Percentiles rank a stretch among this genome's conserved stretches.
Evolutionary conservation across 306 rosid species (phyloP).

Genomic region (Hippophae gyantsensis): DNA sequence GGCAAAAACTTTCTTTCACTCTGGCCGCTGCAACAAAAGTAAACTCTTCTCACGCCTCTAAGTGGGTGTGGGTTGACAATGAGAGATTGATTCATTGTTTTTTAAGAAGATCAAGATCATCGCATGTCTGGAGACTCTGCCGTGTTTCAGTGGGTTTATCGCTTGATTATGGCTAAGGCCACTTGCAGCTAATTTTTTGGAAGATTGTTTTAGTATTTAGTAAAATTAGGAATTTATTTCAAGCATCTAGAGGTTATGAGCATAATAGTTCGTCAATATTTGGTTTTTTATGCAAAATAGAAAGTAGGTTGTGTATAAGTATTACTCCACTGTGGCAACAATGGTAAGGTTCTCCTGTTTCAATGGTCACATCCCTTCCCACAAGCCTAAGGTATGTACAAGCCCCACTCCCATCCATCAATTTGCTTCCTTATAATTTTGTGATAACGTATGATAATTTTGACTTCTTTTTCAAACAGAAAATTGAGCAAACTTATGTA

Average conservation of each 20-base stretch:
- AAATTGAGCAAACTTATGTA: slow-evolving; percentile 37
- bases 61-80: slow-evolving; percentile 88
- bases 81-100: slow-evolving; percentile 57
- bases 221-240: slow-evolving; percentile 18
- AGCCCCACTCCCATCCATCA: slow-evolving; percentile 9
- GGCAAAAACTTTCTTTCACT: slow-evolving; percentile 61
- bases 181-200: slow-evolving; percentile 20
- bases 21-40: slow-evolving; percentile 80
- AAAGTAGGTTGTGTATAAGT: slow-evolving; percentile 35
- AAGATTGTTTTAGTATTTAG: slow-evolving; percentile 26
- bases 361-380: slow-evolving; percentile 35
- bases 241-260: slow-evolving; percentile 38
- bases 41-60: slow-evolving; percentile 79
- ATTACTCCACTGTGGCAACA: slow-evolving; percentile 23
- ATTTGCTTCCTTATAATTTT: slow-evolving; percentile 8
- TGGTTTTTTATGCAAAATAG: slow-evolving; percentile 16
- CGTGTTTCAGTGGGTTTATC: slow-evolving; percentile 84
- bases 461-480: slow-evolving; percentile 42
- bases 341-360: slow-evolving; percentile 84
- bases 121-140: slow-evolving; percentile 89
- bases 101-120: slow-evolving; percentile 56
- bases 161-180: slow-evolving; percentile 91
- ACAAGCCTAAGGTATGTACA: slow-evolving; percentile 62
- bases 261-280: slow-evolving; percentile 21
- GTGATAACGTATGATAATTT: slow-evolving; percentile 18